Conservation (phyloP, 2,329 filamentous ascomycete species). For the Sporothrix dimorphospora region DNA sequence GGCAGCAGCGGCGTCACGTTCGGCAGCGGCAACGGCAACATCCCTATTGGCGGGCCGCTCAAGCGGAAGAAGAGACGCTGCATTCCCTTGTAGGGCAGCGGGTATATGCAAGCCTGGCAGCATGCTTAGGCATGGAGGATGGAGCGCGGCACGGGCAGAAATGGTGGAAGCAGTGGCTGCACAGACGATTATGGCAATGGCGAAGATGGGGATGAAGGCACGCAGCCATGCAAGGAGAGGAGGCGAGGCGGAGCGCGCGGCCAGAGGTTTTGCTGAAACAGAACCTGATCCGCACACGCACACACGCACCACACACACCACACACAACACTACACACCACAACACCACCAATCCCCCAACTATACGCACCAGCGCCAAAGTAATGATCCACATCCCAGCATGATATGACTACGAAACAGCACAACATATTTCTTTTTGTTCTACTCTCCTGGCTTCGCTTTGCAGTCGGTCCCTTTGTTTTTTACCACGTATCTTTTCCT, state of each 20-base stretch:
- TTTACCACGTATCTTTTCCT: neutral
- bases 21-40: conserved; percentile 38
- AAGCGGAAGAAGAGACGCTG: conserved; percentile 87
- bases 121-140: conserved; percentile 19
- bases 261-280: neutral
- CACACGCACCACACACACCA: neutral
- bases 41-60: conserved; percentile 48
- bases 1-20: conserved; percentile 43
- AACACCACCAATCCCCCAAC: neutral
- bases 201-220: neutral
- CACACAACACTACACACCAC: conserved; percentile 1
- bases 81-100: conserved; percentile 66
- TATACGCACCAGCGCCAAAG: conserved; percentile 18
- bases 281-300: neutral
- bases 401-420: conserved; percentile 36
- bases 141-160: neutral
- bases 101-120: conserved; percentile 24
- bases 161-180: neutral
- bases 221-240: neutral
- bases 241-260: neutral
- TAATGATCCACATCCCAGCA: conserved; percentile 36
- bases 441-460: neutral
- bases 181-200: neutral
- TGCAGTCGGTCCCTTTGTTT: neutral
- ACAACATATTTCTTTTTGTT: conserved; percentile 31